Conservation (phyloP, 257 asterid genomes). For the Fraxinus quadrangulata region DNA sequence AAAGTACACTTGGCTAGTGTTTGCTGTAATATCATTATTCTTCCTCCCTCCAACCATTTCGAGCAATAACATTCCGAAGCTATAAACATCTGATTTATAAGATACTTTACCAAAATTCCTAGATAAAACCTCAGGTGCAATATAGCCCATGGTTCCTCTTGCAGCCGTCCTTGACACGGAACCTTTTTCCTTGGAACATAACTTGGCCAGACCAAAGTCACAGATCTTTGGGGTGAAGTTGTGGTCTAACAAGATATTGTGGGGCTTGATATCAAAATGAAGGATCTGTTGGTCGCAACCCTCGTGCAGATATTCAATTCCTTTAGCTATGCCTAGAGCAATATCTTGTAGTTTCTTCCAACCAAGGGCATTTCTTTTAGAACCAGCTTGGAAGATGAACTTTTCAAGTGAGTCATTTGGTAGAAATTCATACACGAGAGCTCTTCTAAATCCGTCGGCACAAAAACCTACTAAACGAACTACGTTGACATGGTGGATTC, state of each 20-base stretch:
- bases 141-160: conserved; percentile 39
- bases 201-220: conserved; percentile 44
- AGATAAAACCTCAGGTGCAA: conserved; percentile 38
- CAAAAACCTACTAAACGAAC: conserved; percentile 39
- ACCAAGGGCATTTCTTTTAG: conserved; percentile 11
- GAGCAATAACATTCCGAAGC: conserved; percentile 40
- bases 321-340: conserved; percentile 36
- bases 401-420: conserved; percentile 35
- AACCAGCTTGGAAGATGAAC: conserved; percentile 11
- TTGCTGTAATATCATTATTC: neutral
- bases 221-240: conserved; percentile 38
- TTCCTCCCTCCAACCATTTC: conserved; percentile 41
- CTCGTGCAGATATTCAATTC: conserved; percentile 38
- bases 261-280: conserved; percentile 44
- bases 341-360: conserved; percentile 30
- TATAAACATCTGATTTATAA: conserved; percentile 34
- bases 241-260: conserved; percentile 38
- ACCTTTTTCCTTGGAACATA: conserved; percentile 31
- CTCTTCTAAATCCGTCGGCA: conserved; percentile 37
- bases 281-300: conserved; percentile 40
- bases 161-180: conserved; percentile 28
- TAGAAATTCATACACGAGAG: conserved; percentile 34
- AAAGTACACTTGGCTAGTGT: conserved; percentile 22
- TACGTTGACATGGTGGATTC: conserved; percentile 34
- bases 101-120: conserved; percentile 29